Base-by-base conservation (phyloP, 2,329 filamentous ascomycete species). In the Sporothrix brasiliensis region DNA sequence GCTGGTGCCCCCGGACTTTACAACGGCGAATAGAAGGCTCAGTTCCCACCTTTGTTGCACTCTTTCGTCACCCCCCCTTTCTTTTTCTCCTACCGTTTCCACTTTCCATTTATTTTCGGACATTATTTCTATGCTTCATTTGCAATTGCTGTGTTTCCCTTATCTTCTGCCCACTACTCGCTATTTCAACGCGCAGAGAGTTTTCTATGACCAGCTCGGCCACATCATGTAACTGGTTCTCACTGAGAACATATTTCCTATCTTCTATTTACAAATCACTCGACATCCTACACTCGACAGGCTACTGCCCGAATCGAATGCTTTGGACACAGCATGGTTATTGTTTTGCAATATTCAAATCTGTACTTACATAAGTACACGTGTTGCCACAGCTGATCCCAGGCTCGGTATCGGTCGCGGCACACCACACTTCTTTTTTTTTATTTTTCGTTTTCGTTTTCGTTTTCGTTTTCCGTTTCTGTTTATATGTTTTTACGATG, bases 261-360 rank as follows among this genome's bases (percentile, higher is more conserved):
- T 73, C 75, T 79, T 75, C 76, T 79, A 76, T 76, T 75, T 79
- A 79, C 77, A 76, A 75, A 79, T 78, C 75, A 77, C 75, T 74
- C 78, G 76, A 78, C 77, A 80, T 80, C 78, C 79, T 80, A 80
- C 78, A 72, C 78, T 78, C 75, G 77, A 74, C 74, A 76, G 78
- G 78, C 78, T 79, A 79, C 78, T 76, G 77, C 76, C 78, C 76
- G 63, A 71, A 74, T 50, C 74, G 77, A 77, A 78, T 76, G 77
- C 78, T 75, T 80, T 80, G 79, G 79, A 80, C 78, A 80, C 76
- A 77, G 76, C 74, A 80, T 80, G 72, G 70, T 79, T 80, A 79
- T 76, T 72, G 74, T 77, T 79, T 79, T 79, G 77, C 76, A 75
- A 78, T 79, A 78, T 72, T 70, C 56, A 61, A 66, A 53, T 53